Evolutionary conservation across 345 rosid species (phyloP), one percentile per base, ranked within the genome.

Genomic region (Euphorbia tirucalli): DNA sequence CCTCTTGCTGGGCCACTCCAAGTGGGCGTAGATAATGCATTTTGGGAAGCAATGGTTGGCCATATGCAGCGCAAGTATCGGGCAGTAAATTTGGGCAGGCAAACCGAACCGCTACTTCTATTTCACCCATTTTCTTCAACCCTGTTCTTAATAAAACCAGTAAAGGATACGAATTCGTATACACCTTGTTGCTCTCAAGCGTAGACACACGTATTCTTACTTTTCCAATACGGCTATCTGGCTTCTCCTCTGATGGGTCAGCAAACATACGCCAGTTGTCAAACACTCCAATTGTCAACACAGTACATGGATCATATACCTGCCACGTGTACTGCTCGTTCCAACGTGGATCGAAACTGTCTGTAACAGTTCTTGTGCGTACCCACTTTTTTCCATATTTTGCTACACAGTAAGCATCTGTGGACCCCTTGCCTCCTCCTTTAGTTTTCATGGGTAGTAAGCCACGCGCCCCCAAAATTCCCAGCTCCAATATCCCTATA

Each of bases 241-340:
- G 91, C 44, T 67, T 83, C 25, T 81, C 89, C 25, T 86, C 92
- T 0, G 87, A 65, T 32, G 35, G 62, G 27, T 87, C 96, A 0
- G 84, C 81, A 57, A 89, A 88, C 97, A 95, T 90, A 1, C 93
- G 90, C 97, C 99, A 87, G 60, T 92, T 95, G 78, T 95, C 99
- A 0, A 95, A 95, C 0, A 95, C 97, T 0, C 89, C 97, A 1
- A 90, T 62, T 0, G 97, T 95, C 61, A 95, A 81, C 8, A 95
- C 97, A 0, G 99, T 92, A 81, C 90, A 88, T 0, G 99, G 99
- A 66, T 95, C 99, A 43, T 95, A 95, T 16, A 95, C 99, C 84
- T 95, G 99, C 99, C 99, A 95, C 28, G 99, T 92, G 79, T 95
- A 92, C 87, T 92, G 97, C 81, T 92, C 97, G 68, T 95, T 92